Evolutionary conservation across 176 grass and related monocot species (phyloP), one percentile per base, ranked within the genome.

Genomic region (Zoysia japonica): DNA sequence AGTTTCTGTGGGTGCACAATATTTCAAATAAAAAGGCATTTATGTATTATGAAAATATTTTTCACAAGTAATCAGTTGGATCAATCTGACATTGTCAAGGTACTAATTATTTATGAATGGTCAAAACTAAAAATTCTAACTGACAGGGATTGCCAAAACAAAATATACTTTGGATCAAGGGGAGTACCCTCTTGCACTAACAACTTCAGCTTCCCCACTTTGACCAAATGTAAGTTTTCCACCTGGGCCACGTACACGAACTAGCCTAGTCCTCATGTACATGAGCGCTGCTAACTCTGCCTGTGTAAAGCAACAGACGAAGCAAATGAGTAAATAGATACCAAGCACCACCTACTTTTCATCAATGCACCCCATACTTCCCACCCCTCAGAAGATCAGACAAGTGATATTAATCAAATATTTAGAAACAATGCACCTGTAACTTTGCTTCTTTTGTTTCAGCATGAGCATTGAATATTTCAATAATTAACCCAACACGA

Each of bases 381-480:
- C 44, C 60, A 83, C 7, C 54, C 41, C 4, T 10, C 17, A 68
- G 3, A 70, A 68, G 16, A 76, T 79, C 19, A 46, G 76, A 37
- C 15, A 1, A 78, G 64, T 77, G 83, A 54, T 11, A 70, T 50
- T 37, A 73, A 3, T 28, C 12, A 51, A 66, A 79, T 64, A 80
- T 78, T 37, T 52, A 69, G 36, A 68, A 36, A 87, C n/a, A 73
- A 65, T 20, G 7, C 35, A 98, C 95, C 89, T 98, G 95, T 73
- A 98, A 69, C 76, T 98, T 98, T 80, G 85, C 95, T 94, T 98
- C 95, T 78, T 90, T 98, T 75, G 92, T 94, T 90, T 94, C 88
- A 65, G 92, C 95, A 70, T 98, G 92, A 84, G 95, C 95, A 92
- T 98, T 87, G 77, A 98, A 98, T 90, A 98, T 98, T 79, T 98